Base-by-base conservation (phyloP, 805 yeast species). In the Cyberlindnera japonica region DNA sequence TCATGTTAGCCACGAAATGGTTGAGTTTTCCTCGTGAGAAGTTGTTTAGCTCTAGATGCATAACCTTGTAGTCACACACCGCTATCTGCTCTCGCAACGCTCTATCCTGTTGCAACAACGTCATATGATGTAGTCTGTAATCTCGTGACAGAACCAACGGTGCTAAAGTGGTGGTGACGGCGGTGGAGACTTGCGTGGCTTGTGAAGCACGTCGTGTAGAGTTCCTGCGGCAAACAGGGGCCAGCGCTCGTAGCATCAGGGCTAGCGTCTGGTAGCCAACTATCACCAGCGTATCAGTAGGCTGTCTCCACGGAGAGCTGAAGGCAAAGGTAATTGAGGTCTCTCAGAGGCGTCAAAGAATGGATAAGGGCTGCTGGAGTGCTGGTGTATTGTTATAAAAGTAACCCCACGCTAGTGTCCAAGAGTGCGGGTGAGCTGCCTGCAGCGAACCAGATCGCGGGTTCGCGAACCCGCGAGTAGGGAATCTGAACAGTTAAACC, bases 31-130 rank as follows among this genome's bases (percentile, higher is more conserved):
- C 35, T 13, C 18, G 33, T 4, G 25, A 14, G 27, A 36, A 20
- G 11, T 18, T 33, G 18, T 36, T 43, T 28, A 19, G 14, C 37
- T 43, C 44, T 3, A 31, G 13, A 7, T 29, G 24, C 4, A 48
- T 27, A 2, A 48, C 35, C 23, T 38, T 31, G 35, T 45, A 48
- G 29, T 45, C 51, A 21, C 43, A 41, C 5, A 45, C 12, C 1
- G 51, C 40, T 4, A 45, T 45, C 5, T 30, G 41, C 5, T 45
- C 47, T n/a, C 8, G 21, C 10, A 36, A 19, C 2, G 41, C 35
- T 5, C 33, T 23, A 16, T 29, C 31, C 28, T 37, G 43, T 16
- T 39, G 44, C 2, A 17, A 18, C 17, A 29, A 23, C n/a, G 43
- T 43, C 41, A 43, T 31, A 15, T 43, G 47, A 14, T 31, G 44